Base-by-base conservation (phyloP, 2,329 filamentous ascomycete genomes). In the Pseudocercospora musae region DNA sequence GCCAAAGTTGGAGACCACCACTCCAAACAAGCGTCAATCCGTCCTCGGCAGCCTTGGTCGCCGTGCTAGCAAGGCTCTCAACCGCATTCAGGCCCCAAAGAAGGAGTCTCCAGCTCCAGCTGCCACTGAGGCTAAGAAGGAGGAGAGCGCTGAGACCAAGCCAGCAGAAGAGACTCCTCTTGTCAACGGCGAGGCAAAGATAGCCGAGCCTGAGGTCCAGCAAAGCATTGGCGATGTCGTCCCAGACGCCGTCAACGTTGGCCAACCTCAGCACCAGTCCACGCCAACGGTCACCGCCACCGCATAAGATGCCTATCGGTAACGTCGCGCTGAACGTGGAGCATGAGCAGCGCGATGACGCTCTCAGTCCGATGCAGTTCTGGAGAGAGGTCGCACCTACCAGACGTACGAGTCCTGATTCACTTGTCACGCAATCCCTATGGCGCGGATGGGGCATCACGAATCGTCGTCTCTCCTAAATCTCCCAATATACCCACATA, bases 41-140 rank as follows among this genome's bases (percentile, higher is more conserved):
- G 65, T 74, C 54, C 69, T 75, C 62, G 69, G 70, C 58, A 69
- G 66, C 68, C 68, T 75, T 48, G 72, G 72, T 33, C 72, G 73
- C 52, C 72, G 73, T 63, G 73, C 73, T 59, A 74, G 72, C 70
- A 74, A 74, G 72, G 69, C 68, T 29, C 48, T 72, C 58, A 71
- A 70, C 64, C 66, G 71, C 62, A 69, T 73, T 18, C 66, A 71
- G 60, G 56, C 65, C 27, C 69, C 71, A 25, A 73, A 72, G 70
- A 73, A 72, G 70, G 70, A 72, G 64, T 67, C 68, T 42, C 42
- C 59, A 13, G 55, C 62, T 42, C 62, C 66, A 20, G 58, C 65
- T 29, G 59, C 67, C 44, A 62, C 68, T 10, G 67, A 64, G 9
- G 60, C 64, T 46, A 64, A 69, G 52, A 59, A 65, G 54, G 63